These are phyloP conservation scores for Ilyonectria sp. DNA, from an alignment of 2,329 filamentous ascomycete species.

Conservation along the genomic window DNA sequence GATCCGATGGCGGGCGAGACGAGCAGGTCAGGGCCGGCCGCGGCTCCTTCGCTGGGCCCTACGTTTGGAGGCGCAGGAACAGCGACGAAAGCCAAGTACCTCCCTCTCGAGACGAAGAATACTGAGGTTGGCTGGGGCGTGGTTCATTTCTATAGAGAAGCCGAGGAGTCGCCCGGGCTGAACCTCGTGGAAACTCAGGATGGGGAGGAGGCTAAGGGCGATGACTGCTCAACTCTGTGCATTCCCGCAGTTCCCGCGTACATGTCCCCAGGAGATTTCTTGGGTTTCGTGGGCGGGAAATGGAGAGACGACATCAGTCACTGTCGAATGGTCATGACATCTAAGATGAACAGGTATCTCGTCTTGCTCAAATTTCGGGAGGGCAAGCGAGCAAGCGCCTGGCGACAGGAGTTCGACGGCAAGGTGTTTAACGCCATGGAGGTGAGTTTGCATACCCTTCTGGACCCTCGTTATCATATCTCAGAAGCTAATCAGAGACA, in stretches of 20 bases:
- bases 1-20: slow-evolving; percentile 54
- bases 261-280: slow-evolving; percentile 89
- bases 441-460: slow-evolving; percentile 62
- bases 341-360: slow-evolving; percentile 91
- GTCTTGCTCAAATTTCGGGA: slow-evolving; percentile 95
- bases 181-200: slow-evolving; percentile 44
- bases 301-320: slow-evolving; percentile 91
- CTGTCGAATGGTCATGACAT: slow-evolving; percentile 94
- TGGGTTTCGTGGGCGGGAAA: slow-evolving; percentile 91
- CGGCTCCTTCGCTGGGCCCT: slow-evolving; percentile 68
- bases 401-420: slow-evolving; percentile 91
- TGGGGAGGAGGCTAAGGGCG: slow-evolving; percentile 53
- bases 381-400: slow-evolving; percentile 80
- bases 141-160: slow-evolving; percentile 93
- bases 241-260: slow-evolving; percentile 96
- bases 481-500: slow-evolving; percentile 40
- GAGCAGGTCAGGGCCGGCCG: slow-evolving; percentile 62
- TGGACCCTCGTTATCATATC: not conserved
- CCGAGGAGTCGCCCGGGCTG: slow-evolving; percentile 78
- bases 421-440: slow-evolving; percentile 94
- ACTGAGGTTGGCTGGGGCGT: slow-evolving; percentile 92
- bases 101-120: slow-evolving; percentile 78
- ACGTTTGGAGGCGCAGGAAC: slow-evolving; percentile 74
- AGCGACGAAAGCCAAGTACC: slow-evolving; percentile 86
- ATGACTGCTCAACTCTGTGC: slow-evolving; percentile 88